phyloP scores from a whole-genome alignment of 306 rosid genomes.

The Mucuna pruriens region DNA sequence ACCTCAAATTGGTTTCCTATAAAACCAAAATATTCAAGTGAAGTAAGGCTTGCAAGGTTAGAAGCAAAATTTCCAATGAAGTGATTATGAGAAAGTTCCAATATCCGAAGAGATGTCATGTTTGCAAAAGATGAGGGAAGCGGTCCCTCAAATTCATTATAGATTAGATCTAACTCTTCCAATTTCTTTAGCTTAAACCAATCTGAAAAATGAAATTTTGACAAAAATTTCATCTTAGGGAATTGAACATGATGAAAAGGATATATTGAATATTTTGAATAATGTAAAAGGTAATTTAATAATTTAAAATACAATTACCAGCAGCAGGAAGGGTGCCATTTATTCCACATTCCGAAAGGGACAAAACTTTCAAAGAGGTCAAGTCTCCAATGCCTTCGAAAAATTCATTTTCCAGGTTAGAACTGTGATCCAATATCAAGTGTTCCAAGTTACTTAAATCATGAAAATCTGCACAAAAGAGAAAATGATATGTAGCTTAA shows the following conservation, averaged over 20 bases:
- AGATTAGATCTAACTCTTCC: neutral
- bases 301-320: too few species aligned
- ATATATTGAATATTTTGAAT: neutral
- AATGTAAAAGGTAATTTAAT: neutral
- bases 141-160: neutral
- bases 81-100: neutral
- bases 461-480: neutral
- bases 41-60: slow-evolving; percentile 15
- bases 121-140: slow-evolving; percentile 33
- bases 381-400: slow-evolving; percentile 18
- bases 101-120: slow-evolving; percentile 8
- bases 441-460: slow-evolving; percentile 5
- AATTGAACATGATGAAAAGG: neutral
- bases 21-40: slow-evolving; percentile 27
- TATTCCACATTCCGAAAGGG: neutral
- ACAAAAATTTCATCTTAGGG: neutral
- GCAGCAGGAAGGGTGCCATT: neutral
- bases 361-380: slow-evolving; percentile 22
- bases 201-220: neutral
- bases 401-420: neutral
- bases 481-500: neutral
- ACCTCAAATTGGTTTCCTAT: neutral
- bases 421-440: neutral
- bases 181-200: slow-evolving; percentile 20
- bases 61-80: neutral